phyloP scores from a whole-genome alignment of 2,329 filamentous ascomycete genomes.

The Didymella segeticola region DNA sequence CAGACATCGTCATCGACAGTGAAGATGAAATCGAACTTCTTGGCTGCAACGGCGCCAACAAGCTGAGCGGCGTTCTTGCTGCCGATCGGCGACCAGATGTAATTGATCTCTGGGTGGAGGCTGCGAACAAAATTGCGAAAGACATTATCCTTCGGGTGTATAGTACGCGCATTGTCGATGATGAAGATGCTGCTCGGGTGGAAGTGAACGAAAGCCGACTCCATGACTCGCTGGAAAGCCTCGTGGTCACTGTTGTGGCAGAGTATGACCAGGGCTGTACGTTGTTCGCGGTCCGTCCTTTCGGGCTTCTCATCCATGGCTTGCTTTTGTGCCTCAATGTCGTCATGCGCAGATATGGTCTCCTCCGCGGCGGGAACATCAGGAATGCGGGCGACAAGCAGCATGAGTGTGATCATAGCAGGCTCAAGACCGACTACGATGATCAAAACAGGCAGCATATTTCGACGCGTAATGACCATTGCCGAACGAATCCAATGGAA shows the following conservation, averaged over 20 bases:
- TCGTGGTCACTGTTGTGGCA: slow-evolving; percentile 19
- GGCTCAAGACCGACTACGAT: slow-evolving; percentile 20
- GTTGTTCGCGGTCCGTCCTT: slow-evolving; percentile 1
- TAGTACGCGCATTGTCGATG: slow-evolving; percentile 22
- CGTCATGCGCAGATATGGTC: slow-evolving; percentile 1
- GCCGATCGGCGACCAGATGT: slow-evolving; percentile 29
- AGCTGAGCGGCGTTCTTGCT: slow-evolving; percentile 28
- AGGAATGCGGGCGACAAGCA: slow-evolving; percentile 6
- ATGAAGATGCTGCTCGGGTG: slow-evolving; percentile 22
- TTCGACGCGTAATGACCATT: slow-evolving; percentile 22
- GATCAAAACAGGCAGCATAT: slow-evolving; percentile 28
- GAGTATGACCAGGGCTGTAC: slow-evolving; percentile 16
- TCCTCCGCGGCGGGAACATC: slow-evolving; percentile 1
- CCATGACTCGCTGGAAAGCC: slow-evolving; percentile 12
- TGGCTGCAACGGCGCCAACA: slow-evolving; percentile 23
- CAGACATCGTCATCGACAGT: slow-evolving; percentile 29
- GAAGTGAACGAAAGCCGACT: slow-evolving; percentile 22
- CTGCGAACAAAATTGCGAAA: slow-evolving; percentile 24
- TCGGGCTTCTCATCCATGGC: slow-evolving; percentile 2
- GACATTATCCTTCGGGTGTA: slow-evolving; percentile 6
- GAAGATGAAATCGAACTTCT: slow-evolving; percentile 22
- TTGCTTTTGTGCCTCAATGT: slow-evolving; percentile 10
- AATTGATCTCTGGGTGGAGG: slow-evolving; percentile 21
- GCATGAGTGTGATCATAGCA: slow-evolving; percentile 20
- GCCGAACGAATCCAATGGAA: slow-evolving; percentile 21